Conservation (phyloP, 2,329 filamentous ascomycete genomes). For the Bipolaris bicolor region DNA sequence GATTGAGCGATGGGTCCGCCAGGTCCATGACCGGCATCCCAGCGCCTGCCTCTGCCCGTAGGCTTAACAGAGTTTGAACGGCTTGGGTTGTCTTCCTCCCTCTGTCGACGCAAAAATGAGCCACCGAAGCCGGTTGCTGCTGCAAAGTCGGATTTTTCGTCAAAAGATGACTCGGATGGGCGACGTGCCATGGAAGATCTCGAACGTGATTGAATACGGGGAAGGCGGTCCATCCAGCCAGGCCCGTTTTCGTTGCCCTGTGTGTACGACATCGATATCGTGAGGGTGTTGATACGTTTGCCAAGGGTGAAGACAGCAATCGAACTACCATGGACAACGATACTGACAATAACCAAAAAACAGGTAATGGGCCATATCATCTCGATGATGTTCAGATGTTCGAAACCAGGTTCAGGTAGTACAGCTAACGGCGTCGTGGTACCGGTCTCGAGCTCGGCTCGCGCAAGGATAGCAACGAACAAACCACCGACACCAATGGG, state of each 20-base stretch:
- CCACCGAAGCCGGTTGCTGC: slow-evolving; percentile 72
- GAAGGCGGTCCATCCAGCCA: slow-evolving; percentile 93
- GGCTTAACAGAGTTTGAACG: slow-evolving; percentile 61
- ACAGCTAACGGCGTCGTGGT: slow-evolving; percentile 74
- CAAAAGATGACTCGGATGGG: slow-evolving; percentile 62
- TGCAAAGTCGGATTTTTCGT: slow-evolving; percentile 65
- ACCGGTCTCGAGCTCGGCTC: slow-evolving; percentile 85
- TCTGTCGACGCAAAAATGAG: slow-evolving; percentile 80
- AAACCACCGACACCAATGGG: slow-evolving; percentile 97
- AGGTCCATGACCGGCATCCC: slow-evolving; percentile 72
- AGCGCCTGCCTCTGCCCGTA: slow-evolving; percentile 67
- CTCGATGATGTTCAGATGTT: slow-evolving; percentile 74
- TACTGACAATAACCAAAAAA: slow-evolving; percentile 92
- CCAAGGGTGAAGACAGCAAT: slow-evolving; percentile 97
- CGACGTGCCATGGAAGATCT: slow-evolving; percentile 73
- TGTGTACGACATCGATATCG: slow-evolving; percentile 95
- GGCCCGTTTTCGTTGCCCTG: slow-evolving; percentile 85
- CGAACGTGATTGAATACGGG: slow-evolving; percentile 80
- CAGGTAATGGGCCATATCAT: slow-evolving; percentile 95
- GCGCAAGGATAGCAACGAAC: slow-evolving; percentile 89
- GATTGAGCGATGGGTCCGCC: slow-evolving; percentile 90
- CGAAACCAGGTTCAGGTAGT: slow-evolving; percentile 61
- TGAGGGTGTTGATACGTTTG: slow-evolving; percentile 96
- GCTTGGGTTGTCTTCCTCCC: slow-evolving; percentile 72
- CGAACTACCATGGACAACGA: slow-evolving; percentile 95